Conservation (phyloP, 352 stramenopile genomes). For the Globisporangium viniferum region DNA sequence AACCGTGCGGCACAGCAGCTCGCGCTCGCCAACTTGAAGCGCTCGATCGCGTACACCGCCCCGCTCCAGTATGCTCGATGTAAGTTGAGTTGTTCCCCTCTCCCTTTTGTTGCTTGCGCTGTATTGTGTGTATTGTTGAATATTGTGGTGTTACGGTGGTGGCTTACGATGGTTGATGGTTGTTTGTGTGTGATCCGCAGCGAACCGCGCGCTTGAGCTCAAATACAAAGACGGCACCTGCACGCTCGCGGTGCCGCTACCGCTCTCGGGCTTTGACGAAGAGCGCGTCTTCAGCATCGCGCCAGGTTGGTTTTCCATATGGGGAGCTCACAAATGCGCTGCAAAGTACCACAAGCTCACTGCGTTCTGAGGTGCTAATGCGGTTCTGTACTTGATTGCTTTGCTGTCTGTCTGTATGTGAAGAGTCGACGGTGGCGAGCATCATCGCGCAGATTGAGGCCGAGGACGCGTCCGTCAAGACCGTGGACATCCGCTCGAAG, state of each 20-base stretch:
- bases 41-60: conserved; percentile 17
- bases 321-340: neutral
- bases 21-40: conserved; percentile 13
- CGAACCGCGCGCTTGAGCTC: conserved; percentile 57
- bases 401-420: neutral
- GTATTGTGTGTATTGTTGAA: neutral
- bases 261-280: conserved; percentile 76
- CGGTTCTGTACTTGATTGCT: neutral
- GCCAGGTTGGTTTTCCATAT: conserved; percentile 30
- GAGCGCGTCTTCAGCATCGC: conserved; percentile 78
- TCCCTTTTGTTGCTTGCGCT: neutral
- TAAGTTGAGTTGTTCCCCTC: conserved; percentile 2
- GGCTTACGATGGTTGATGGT: neutral
- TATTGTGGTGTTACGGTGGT: neutral
- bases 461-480: conserved; percentile 71
- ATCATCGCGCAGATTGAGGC: conserved; percentile 74
- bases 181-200: conserved; percentile 6
- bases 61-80: conserved; percentile 17
- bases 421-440: conserved; percentile 72
- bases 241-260: conserved; percentile 68
- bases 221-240: conserved; percentile 79
- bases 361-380: neutral
- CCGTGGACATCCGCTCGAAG: conserved; percentile 59
- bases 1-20: conserved; percentile 6
- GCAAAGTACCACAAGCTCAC: neutral